phyloP scores from a whole-genome alignment of 768 basidiomycete genomes.

The Trametes elegans region DNA sequence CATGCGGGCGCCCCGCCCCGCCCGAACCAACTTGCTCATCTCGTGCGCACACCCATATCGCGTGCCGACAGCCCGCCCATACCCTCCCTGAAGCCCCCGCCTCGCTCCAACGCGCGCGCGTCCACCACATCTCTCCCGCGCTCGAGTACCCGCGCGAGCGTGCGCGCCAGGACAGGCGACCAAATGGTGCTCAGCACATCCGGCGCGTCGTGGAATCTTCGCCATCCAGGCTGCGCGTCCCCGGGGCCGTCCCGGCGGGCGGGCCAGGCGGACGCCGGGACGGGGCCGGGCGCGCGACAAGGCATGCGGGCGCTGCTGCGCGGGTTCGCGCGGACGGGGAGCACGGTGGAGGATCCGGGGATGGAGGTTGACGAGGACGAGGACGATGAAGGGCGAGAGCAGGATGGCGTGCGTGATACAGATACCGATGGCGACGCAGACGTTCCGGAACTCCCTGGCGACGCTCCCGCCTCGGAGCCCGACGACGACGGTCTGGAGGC shows the following conservation, averaged over 20 bases:
- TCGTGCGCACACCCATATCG: not conserved
- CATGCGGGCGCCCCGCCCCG: no score
- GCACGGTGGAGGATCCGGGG: slow-evolving; percentile 30
- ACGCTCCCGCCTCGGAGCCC: not conserved
- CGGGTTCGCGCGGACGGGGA: slow-evolving; percentile 53
- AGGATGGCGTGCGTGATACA: slow-evolving; percentile 7
- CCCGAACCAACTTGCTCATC: not conserved
- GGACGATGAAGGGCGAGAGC: slow-evolving; percentile 20
- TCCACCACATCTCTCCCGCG: not conserved
- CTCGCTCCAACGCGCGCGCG: not conserved
- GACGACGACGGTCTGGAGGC: slow-evolving; percentile 1
- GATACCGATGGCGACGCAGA: not conserved
- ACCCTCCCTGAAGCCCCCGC: slow-evolving; percentile 3
- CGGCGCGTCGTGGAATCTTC: slow-evolving; percentile 48
- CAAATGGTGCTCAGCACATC: slow-evolving; percentile 53
- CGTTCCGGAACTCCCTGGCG: not conserved
- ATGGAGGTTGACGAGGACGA: slow-evolving; percentile 25
- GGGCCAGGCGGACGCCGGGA: not conserved
- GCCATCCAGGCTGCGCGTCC: no score
- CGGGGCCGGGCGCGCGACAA: slow-evolving; percentile 25
- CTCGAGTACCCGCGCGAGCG: slow-evolving; percentile 16
- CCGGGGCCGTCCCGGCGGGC: not conserved
- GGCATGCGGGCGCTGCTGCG: slow-evolving; percentile 47
- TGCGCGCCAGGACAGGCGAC: slow-evolving; percentile 22
- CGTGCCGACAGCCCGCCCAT: not conserved